phyloP scores from a whole-genome alignment of 306 rosid genomes.

The Cicer pinnatifidum region DNA sequence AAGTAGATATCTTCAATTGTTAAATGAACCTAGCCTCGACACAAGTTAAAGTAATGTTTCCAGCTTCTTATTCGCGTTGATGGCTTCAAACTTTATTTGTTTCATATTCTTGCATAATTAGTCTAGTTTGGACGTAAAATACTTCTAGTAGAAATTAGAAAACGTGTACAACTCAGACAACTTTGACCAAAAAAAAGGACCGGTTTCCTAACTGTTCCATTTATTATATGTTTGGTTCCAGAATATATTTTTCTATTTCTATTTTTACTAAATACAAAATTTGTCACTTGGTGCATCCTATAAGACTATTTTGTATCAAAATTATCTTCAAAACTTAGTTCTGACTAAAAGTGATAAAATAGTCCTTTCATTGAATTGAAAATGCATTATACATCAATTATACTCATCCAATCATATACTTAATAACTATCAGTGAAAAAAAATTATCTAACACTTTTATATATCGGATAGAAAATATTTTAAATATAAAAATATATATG shows the following conservation, averaged over 20 bases:
- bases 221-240: no score
- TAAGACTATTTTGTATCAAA: neutral
- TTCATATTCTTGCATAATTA: neutral
- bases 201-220: neutral
- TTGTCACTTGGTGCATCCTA: neutral
- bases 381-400: neutral
- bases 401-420: no score
- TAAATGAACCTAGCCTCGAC: neutral
- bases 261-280: neutral
- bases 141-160: constrained; percentile 27
- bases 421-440: no score
- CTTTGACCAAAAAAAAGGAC: neutral
- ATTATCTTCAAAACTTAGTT: neutral
- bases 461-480: no score
- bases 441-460: no score
- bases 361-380: neutral
- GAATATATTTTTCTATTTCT: no score
- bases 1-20: neutral
- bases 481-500: no score
- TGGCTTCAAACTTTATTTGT: neutral
- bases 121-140: neutral
- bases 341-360: neutral
- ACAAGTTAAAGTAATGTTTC: neutral
- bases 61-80: neutral
- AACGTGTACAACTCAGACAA: constrained; percentile 2